phyloP scores from a whole-genome alignment of 345 rosid genomes.

The Murraya paniculata region DNA sequence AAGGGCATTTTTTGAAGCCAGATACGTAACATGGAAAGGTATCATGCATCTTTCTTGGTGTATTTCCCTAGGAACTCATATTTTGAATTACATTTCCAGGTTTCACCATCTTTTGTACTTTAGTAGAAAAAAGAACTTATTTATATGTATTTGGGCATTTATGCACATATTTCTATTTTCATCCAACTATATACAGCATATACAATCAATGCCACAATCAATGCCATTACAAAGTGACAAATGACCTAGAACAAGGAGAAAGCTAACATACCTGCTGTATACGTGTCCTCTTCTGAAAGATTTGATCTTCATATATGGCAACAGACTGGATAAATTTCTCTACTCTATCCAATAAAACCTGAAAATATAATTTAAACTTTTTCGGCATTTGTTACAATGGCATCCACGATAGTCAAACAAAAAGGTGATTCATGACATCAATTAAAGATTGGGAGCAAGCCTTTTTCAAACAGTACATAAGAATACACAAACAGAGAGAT shows the following conservation, averaged over 20 bases:
- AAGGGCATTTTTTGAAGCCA: neutral
- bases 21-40: neutral
- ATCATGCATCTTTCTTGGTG: neutral
- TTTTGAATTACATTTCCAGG: neutral
- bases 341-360: slow-evolving; percentile 83
- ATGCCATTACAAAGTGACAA: neutral
- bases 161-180: neutral
- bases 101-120: neutral
- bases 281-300: slow-evolving; percentile 93
- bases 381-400: neutral
- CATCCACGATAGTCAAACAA: neutral
- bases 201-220: slow-evolving; percentile 5
- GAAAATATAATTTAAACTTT: slow-evolving; percentile 6
- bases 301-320: slow-evolving; percentile 84
- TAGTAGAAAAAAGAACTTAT: neutral
- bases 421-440: neutral
- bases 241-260: neutral
- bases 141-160: neutral
- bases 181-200: neutral
- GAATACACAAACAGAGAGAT: neutral
- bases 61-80: neutral
- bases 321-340: slow-evolving; percentile 87
- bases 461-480: neutral
- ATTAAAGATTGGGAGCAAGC: neutral
- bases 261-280: slow-evolving; percentile 64